Base-by-base conservation (phyloP, 192 early-diverging fungal species). In the Diversispora eburnea region DNA sequence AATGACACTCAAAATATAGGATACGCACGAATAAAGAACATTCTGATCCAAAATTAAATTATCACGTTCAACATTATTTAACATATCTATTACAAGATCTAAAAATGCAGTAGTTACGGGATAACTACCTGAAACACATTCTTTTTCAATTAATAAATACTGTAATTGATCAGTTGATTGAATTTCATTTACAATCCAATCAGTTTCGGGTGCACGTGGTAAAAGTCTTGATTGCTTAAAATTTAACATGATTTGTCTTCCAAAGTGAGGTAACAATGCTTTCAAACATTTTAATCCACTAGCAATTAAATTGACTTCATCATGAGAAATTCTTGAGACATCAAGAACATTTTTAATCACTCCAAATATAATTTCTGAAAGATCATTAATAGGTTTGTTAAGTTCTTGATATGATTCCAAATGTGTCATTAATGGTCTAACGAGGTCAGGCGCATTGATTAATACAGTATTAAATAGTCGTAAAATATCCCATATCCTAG, bases 71-170 rank as follows among this genome's bases (percentile, higher is more conserved):
- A 63, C 6, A 19, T 63, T 17, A 42, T 17, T 43, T 15, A 64
- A 72, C 9, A 82, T 22, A n/a, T 47, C 52, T 7, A 75, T 60
- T 41, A 77, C 57, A 3, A 82, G 76, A 15, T 67, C 70, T 52
- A 82, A 57, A 59, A 82, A 79, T 3, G 81, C 78, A 43, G 80
- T 46, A 7, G 81, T 82, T 5, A 75, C 71, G 3, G 70, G 49
- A 39, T 82, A 82, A 47, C 66, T 46, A 64, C 78, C 81, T 22
- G 42, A 64, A 52, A 77, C 52, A 20, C 76, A 77, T 65, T 82
- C 81, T 19, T 43, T 33, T 17, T 63, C 15, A n/a, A 63, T 45
- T 42, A 63, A 3, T n/a, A 63, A 17, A 63, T 63, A 42, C 17
- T 63, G 61, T 19, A 63, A 63, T 63, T 63, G 33, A 63, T 42